Evolutionary conservation across 495 filamentous ascomycete genomes (phyloP).

Genomic region (Podospora didyma): DNA sequence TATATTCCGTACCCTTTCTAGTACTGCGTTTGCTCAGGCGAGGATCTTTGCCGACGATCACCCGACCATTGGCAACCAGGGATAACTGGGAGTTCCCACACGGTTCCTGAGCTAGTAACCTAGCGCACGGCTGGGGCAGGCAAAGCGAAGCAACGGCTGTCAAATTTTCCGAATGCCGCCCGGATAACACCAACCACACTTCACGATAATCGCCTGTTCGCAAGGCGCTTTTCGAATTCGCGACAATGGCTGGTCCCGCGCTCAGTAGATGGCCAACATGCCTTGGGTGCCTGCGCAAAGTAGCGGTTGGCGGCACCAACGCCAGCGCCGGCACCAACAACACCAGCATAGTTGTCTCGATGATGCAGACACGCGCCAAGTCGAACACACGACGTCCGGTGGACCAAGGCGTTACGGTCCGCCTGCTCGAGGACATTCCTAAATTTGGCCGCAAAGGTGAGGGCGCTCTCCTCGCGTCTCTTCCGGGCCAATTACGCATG

Average conservation of each 20-base stretch:
- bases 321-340: conserved; percentile 1
- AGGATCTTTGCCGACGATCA: no score
- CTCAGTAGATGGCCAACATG: conserved; percentile 24
- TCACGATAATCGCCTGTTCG: neutral
- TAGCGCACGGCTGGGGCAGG: no score
- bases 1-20: no score
- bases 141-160: no score
- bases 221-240: no score
- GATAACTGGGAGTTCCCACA: no score
- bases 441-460: conserved; percentile 58
- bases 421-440: conserved; percentile 55
- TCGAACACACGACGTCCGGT: conserved; percentile 17
- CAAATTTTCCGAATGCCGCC: no score
- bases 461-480: neutral
- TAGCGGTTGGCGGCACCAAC: conserved; percentile 13
- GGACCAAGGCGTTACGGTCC: conserved; percentile 52
- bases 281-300: conserved; percentile 25
- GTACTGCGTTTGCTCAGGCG: no score
- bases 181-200: no score
- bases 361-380: conserved; percentile 27
- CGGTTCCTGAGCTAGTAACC: no score
- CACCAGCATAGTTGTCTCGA: neutral
- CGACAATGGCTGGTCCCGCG: conserved; percentile 15
- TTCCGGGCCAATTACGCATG: neutral
- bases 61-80: no score